Percentiles rank a stretch among this genome's conserved stretches.
Conservation (phyloP, 1,284 basidiomycete genomes). For the Acaromyces ingoldii region DNA sequence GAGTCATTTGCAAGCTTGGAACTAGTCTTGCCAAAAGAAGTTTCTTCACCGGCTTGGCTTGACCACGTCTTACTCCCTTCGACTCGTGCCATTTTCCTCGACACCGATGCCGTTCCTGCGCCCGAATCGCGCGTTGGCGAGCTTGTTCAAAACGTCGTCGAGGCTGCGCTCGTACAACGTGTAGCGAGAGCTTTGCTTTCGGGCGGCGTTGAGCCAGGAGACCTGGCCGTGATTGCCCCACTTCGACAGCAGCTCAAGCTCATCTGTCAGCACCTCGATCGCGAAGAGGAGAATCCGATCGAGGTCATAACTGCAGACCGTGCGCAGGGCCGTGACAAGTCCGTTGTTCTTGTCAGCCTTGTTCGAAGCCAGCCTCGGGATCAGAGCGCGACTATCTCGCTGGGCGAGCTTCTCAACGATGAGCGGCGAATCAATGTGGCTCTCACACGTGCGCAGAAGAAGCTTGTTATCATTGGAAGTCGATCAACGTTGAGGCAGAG, state of each 20-base stretch:
- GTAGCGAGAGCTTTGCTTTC: slow-evolving; percentile 63
- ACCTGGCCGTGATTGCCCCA: slow-evolving; percentile 82
- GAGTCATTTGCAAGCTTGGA: slow-evolving; percentile 63
- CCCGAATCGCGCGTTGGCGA: slow-evolving; percentile 75
- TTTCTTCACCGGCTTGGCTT: slow-evolving; percentile 71
- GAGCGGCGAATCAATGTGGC: slow-evolving; percentile 38
- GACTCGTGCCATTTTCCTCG: slow-evolving; percentile 84
- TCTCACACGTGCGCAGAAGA: slow-evolving; percentile 58
- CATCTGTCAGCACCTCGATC: slow-evolving; percentile 60
- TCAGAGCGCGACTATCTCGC: too few relatives aligned
- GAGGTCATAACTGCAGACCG: slow-evolving; percentile 92
- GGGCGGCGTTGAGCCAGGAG: slow-evolving; percentile 63
- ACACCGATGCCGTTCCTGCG: slow-evolving; percentile 68
- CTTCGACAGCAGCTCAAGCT: slow-evolving; percentile 95
- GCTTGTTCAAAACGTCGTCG: slow-evolving; percentile 78
- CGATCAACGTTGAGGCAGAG: slow-evolving; percentile 17
- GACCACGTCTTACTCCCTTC: slow-evolving; percentile 63
- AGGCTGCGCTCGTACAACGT: slow-evolving; percentile 63
- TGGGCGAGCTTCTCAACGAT: slow-evolving; percentile 40
- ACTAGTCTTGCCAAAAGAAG: slow-evolving; percentile 62
- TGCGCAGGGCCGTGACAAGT: slow-evolving; percentile 80
- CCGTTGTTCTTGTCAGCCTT: slow-evolving; percentile 40
- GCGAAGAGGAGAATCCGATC: slow-evolving; percentile 53
- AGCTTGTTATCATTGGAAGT: slow-evolving; percentile 38
- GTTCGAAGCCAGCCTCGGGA: slow-evolving; percentile 20